Evolutionary conservation across 2,329 filamentous ascomycete genomes (phyloP), one percentile per base, ranked within the genome.

Genomic region (Claviceps spartinae): DNA sequence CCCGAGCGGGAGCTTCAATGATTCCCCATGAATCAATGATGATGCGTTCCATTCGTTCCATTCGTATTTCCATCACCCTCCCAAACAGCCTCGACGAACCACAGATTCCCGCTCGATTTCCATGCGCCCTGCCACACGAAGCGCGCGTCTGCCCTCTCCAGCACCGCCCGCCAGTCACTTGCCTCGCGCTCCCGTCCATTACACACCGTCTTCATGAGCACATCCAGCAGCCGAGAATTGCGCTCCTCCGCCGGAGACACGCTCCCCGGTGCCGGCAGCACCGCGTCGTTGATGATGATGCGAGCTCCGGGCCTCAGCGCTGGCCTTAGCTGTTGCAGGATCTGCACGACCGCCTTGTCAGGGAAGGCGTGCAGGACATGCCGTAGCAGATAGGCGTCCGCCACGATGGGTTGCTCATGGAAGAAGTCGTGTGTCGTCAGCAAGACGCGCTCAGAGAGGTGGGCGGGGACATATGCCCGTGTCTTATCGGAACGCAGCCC

Each of bases 321-420:
- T 1, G 75, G 74, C 1, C 75, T 63, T 7, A 79, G 63, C 9
- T 69, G 69, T 50, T 65, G 63, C 30, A 73, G 62, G 41, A 77
- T 72, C 26, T 65, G 62, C 36, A 70, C 57, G 1, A 67, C 66
- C 50, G 74, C 70, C 20, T 68, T 67, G 46, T 77, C 75, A 0
- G 75, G 70, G 63, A 76, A 77, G 63, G 79, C 76, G 61, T 81
- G 76, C 30, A 81, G 64, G 53, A 81, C 75, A 65, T 72, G 71
- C 44, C 74, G 72, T 61, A 79, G 70, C 51, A 78, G 65, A 63
- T 79, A 81, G 34, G 77, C 63, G 55, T 76, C 74, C 1, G 74
- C 77, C 1, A 61, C 68, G 7, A 74, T 66, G 0, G 71, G 67
- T 60, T 81, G 77, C 34, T 69, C 66, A 3, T 66, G 61, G 60